Evolutionary conservation across 768 basidiomycete genomes (phyloP).

Genomic region (Calocybe indica): DNA sequence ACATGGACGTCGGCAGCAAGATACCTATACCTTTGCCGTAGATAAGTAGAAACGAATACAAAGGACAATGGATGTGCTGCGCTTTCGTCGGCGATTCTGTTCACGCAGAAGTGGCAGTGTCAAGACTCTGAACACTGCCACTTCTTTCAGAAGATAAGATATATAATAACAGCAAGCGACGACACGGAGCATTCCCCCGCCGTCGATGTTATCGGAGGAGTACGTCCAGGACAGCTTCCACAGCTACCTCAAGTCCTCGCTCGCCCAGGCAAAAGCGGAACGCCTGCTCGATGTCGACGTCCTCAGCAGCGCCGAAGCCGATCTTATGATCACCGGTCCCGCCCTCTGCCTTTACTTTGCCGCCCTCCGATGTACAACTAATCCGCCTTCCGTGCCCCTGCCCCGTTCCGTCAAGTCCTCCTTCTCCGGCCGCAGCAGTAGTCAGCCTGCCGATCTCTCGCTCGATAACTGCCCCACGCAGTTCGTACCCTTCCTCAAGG

Average conservation of each 20-base stretch:
- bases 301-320: conserved; percentile 71
- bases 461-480: conserved; percentile 61
- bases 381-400: conserved; percentile 76
- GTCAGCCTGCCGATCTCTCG: conserved; percentile 52
- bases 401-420: conserved; percentile 47
- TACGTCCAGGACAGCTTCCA: conserved; percentile 77
- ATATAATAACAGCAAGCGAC: too few relatives aligned
- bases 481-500: conserved; percentile 62
- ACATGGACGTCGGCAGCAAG: conserved; percentile 6
- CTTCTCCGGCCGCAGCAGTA: not conserved
- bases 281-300: conserved; percentile 65
- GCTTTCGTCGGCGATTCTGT: too few relatives aligned
- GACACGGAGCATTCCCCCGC: not conserved
- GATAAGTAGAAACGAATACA: too few relatives aligned
- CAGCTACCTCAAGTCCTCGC: conserved; percentile 72
- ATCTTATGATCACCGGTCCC: conserved; percentile 88
- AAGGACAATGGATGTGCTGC: too few relatives aligned
- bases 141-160: too few relatives aligned
- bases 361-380: conserved; percentile 67
- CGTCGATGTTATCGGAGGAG: conserved; percentile 44
- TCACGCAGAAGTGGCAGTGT: too few relatives aligned
- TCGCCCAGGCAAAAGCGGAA: conserved; percentile 76
- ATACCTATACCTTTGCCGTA: too few relatives aligned
- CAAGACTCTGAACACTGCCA: too few relatives aligned
- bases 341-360: conserved; percentile 84